These are phyloP conservation scores for Poa annua DNA, from an alignment of 176 grass and related monocot genomes.

Conservation along the genomic window DNA sequence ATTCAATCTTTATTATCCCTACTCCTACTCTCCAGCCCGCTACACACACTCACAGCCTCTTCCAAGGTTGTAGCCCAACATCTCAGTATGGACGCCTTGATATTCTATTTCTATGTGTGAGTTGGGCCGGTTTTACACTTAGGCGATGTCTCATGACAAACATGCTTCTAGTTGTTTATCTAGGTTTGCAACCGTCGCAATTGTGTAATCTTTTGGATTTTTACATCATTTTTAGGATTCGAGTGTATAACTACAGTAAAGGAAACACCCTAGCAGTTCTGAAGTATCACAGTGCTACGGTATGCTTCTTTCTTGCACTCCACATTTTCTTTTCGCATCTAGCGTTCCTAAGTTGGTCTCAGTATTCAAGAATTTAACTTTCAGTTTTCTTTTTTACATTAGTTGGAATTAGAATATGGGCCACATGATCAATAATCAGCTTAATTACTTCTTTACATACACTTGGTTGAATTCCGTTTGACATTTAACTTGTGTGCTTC, in stretches of 20 bases:
- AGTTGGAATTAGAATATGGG: neutral
- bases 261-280: slow-evolving; percentile 76
- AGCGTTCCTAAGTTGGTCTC: neutral
- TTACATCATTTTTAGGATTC: slow-evolving; percentile 61
- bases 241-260: slow-evolving; percentile 83
- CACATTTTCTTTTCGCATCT: neutral
- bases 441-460: neutral
- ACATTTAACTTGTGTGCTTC: neutral
- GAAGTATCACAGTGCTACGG: slow-evolving; percentile 77
- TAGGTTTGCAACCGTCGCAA: slow-evolving; percentile 12
- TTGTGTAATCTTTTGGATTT: slow-evolving; percentile 31
- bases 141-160: neutral
- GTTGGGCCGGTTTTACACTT: neutral
- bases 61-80: neutral
- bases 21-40: neutral
- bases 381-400: neutral
- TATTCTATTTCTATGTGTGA: slow-evolving; percentile 4
- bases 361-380: neutral
- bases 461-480: neutral
- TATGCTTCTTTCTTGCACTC: slow-evolving; percentile 40
- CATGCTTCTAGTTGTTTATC: slow-evolving; percentile 23
- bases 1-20: neutral
- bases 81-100: neutral
- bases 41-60: neutral
- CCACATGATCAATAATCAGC: neutral